A percentile compares a stretch with the other conserved stretches of the same genome.
These are phyloP conservation scores for Aspergillus coremiiformis DNA, from an alignment of 495 filamentous ascomycete species.

Conservation along the genomic window DNA sequence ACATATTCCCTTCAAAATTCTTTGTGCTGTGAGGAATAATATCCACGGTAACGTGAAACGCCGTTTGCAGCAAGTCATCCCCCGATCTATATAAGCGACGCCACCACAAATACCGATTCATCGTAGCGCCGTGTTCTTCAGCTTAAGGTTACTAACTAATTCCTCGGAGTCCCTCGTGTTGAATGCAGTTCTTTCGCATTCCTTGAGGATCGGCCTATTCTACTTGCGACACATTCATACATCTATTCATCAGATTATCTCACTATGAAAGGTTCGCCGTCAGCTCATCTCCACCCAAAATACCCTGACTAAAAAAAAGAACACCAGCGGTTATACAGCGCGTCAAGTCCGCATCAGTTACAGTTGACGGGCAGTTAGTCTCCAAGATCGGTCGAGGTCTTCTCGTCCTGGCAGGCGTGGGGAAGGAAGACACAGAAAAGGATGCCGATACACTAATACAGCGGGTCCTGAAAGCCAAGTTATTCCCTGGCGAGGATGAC, in stretches of 20 bases:
- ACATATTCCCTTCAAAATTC: not conserved
- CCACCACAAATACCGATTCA: not conserved
- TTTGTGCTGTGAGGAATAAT: not conserved
- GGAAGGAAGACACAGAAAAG: slow-evolving; percentile 81
- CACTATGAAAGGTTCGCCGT: slow-evolving; percentile 17
- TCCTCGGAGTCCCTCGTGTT: no score
- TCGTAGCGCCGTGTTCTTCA: not conserved
- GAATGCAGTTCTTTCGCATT: not conserved
- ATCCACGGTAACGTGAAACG: not conserved
- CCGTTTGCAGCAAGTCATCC: not conserved
- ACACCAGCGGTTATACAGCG: slow-evolving; percentile 80
- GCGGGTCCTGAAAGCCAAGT: slow-evolving; percentile 79
- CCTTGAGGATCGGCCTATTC: not conserved
- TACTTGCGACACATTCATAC: not conserved
- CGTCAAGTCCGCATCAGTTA: slow-evolving; percentile 95
- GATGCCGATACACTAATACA: slow-evolving; percentile 76
- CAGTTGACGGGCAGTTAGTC: slow-evolving; percentile 83
- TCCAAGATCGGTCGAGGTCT: slow-evolving; percentile 87
- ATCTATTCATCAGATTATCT: not conserved
- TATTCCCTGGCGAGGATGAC: slow-evolving; percentile 69
- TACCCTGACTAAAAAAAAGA: not conserved
- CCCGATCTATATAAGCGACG: not conserved
- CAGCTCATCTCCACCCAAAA: not conserved
- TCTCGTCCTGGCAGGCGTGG: slow-evolving; percentile 85
- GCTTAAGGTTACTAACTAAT: no score